A percentile compares a stretch with the other conserved stretches of the same genome.
phyloP scores from a whole-genome alignment of 1,284 basidiomycete species.

The Malassezia equina region DNA sequence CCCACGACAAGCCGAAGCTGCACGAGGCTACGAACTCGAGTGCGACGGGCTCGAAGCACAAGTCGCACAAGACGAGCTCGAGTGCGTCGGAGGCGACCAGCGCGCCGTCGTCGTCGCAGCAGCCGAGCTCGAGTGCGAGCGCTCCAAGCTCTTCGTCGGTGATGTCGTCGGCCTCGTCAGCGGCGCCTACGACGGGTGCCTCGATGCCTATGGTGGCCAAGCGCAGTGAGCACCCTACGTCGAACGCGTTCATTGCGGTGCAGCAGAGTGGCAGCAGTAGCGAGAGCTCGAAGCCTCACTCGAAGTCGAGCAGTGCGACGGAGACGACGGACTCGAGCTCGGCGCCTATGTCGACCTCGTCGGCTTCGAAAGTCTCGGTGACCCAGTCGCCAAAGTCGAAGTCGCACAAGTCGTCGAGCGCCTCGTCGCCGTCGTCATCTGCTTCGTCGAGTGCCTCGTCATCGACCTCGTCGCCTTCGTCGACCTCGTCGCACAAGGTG shows the following conservation, averaged over 20 bases:
- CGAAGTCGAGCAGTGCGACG: background rate
- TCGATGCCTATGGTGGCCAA: background rate
- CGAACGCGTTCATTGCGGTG: conserved; percentile 1
- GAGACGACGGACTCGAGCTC: background rate
- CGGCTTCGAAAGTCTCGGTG: background rate
- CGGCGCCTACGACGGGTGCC: background rate
- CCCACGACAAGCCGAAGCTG: background rate
- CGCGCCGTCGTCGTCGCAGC: background rate
- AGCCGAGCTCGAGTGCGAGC: background rate
- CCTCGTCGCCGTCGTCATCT: background rate
- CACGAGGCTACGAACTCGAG: background rate
- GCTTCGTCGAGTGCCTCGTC: background rate
- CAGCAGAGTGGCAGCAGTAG: background rate
- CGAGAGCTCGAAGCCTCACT: no score
- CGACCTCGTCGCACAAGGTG: background rate
- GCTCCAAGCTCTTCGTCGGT: background rate
- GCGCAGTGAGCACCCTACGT: background rate
- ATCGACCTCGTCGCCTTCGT: background rate
- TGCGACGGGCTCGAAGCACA: background rate
- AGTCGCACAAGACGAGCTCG: background rate
- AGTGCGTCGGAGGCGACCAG: background rate
- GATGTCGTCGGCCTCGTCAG: background rate
- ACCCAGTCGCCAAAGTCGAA: background rate
- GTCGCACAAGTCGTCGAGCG: background rate
- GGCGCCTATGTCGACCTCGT: background rate